Evolutionary conservation across 352 stramenopile species (phyloP).

Genomic region (Phytopythium aichiense): DNA sequence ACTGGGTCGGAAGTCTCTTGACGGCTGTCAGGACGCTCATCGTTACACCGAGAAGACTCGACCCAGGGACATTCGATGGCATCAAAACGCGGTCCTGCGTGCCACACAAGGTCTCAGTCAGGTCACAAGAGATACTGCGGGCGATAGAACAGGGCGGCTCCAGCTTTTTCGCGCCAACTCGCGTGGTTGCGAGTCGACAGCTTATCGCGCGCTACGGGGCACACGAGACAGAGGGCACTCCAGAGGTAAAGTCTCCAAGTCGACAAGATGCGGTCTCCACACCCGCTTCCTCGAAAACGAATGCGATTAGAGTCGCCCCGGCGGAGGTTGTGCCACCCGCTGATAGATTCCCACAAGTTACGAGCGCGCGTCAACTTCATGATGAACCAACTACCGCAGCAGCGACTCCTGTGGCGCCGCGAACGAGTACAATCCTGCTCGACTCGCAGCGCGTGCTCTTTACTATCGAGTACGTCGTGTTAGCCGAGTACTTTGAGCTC

Average conservation of each 20-base stretch:
- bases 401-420: neutral
- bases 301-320: too few species aligned
- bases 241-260: too few species aligned
- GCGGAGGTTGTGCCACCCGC: too few species aligned
- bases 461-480: conserved; percentile 25
- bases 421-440: conserved; percentile 5
- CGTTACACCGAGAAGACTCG: neutral
- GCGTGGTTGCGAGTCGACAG: too few species aligned
- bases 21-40: neutral
- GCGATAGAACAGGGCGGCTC: neutral
- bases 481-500: conserved; percentile 30
- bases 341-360: too few species aligned
- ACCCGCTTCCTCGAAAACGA: too few species aligned
- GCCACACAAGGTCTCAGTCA: neutral
- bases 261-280: too few species aligned
- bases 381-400: neutral
- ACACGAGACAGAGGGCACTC: too few species aligned
- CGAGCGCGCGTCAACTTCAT: neutral
- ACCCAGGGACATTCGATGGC: neutral
- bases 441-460: conserved; percentile 18
- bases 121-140: neutral
- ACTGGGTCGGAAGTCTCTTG: neutral
- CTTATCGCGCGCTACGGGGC: too few species aligned
- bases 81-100: neutral
- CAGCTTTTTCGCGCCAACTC: too few species aligned